A percentile compares a stretch with the other conserved stretches of the same genome.
phyloP scores from a whole-genome alignment of 1,284 basidiomycete species.

The Papiliotrema terrestris region DNA sequence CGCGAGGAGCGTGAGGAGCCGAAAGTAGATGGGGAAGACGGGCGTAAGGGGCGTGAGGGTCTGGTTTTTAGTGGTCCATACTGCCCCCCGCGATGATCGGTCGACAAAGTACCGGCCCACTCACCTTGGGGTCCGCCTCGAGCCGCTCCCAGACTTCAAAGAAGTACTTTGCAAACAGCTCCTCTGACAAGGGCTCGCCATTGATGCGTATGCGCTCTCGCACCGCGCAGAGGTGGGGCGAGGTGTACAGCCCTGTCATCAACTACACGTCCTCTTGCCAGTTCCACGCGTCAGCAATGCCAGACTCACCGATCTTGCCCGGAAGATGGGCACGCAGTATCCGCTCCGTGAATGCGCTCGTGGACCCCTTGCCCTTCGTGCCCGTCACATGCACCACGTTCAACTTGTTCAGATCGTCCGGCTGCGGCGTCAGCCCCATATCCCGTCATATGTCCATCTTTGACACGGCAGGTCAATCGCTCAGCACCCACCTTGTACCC shows the following conservation, averaged over 20 bases:
- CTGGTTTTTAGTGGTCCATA: slow-evolving; percentile 9
- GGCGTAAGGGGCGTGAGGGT: slow-evolving; percentile 58
- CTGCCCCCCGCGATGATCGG: background rate
- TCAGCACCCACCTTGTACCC: slow-evolving; percentile 68
- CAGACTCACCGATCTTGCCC: slow-evolving; percentile 33
- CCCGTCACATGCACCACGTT: slow-evolving; percentile 97
- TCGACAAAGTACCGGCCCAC: slow-evolving; percentile 13
- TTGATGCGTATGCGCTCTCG: slow-evolving; percentile 94
- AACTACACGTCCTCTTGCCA: background rate
- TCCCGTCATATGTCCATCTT: no score
- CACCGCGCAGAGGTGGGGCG: slow-evolving; percentile 93
- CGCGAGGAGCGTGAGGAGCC: slow-evolving; percentile 86
- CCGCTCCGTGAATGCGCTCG: slow-evolving; percentile 79
- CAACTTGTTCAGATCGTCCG: slow-evolving; percentile 75
- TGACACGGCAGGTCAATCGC: background rate
- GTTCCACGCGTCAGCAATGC: background rate
- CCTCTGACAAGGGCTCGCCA: slow-evolving; percentile 82
- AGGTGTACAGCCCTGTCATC: slow-evolving; percentile 79
- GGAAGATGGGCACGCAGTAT: slow-evolving; percentile 40
- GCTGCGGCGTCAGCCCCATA: slow-evolving; percentile 51
- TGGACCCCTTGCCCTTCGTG: slow-evolving; percentile 98
- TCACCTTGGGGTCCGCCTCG: slow-evolving; percentile 62
- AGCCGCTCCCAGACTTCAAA: slow-evolving; percentile 95
- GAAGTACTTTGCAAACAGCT: slow-evolving; percentile 84
- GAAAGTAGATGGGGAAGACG: slow-evolving; percentile 79